Base-by-base conservation (phyloP, 176 grass and related monocot genomes). In the Musa schizocarpa region DNA sequence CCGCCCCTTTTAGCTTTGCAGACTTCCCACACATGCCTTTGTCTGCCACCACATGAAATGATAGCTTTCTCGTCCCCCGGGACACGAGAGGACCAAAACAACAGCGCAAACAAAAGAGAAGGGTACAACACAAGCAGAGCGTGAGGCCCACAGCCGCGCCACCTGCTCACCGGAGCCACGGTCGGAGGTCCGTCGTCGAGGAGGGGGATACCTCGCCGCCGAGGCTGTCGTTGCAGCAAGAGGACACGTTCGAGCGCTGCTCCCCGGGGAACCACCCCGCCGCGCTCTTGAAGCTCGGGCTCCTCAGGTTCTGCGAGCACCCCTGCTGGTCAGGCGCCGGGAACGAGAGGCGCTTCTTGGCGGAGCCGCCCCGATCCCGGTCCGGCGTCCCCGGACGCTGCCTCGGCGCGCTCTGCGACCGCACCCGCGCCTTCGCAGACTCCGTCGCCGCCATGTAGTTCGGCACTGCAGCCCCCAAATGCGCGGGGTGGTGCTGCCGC, bases 401-500 rank as follows among this genome's bases (percentile, higher is more conserved):
- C 19, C 94, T 70, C 0, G 94, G 90, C 71, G 94, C 94, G 80
- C 94, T 98, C 69, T 91, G 88, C 2, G 90, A 91, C 72, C 94
- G 82, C 8, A 83, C 73, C 0, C 94, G 82, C 23, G 94, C 94
- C 85, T 89, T 97, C 2, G 94, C 94, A 10, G 94, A 97, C 84
- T 93, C 94, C 74, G 94, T 97, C 54, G 90, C 88, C 11, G 85
- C 87, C 94, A 97, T 97, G 87, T 97, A 97, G 79, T 88, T 97
- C 0, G 94, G 94, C 78, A 97, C 78, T 14, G 83, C 54, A 9
- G 69, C 58, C 11, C 34, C 68, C 34, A 5, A 0, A 0, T 0
- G 34, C 0, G 77, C 19, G 14, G 23, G 68, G 68, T n/a, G 53
- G 23, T 75, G 21, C 52, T 75, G 53, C 16, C 54, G 25, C 19